Evolutionary conservation across 2,329 filamentous ascomycete genomes (phyloP).

Genomic region (Knufia fluminis): DNA sequence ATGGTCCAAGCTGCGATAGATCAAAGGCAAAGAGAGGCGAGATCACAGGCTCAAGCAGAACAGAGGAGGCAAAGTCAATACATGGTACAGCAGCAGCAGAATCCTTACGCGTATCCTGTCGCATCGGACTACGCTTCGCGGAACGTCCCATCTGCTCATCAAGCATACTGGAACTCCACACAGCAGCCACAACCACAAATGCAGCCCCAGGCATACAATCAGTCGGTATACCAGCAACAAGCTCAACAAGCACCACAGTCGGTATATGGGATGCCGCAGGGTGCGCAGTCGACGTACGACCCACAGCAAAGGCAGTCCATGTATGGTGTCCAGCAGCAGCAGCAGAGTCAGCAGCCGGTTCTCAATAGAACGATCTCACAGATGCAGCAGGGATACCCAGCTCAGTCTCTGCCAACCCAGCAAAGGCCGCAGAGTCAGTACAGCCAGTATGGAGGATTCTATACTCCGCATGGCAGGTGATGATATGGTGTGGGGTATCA

Average conservation of each 20-base stretch:
- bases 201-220: not conserved
- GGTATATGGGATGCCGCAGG: too few species aligned
- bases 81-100: not conserved
- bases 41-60: conserved; percentile 9
- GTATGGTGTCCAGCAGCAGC: not conserved
- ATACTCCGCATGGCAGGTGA: not conserved
- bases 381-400: not conserved
- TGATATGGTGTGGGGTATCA: not conserved
- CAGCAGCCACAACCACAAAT: not conserved
- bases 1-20: conserved; percentile 65
- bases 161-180: not conserved
- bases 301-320: not conserved
- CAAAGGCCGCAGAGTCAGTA: not conserved
- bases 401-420: not conserved
- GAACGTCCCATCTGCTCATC: not conserved
- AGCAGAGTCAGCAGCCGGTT: not conserved
- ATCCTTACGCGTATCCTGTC: not conserved
- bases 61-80: conserved; percentile 5
- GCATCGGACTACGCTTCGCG: too few species aligned
- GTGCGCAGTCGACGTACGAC: too few species aligned
- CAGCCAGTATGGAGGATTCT: conserved; percentile 6
- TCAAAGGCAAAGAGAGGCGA: conserved; percentile 46
- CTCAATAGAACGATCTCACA: not conserved
- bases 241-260: not conserved
- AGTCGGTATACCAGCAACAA: conserved; percentile 1